These are phyloP conservation scores for Ogataea naganishii DNA, from an alignment of 805 yeast species.

Conservation along the genomic window DNA sequence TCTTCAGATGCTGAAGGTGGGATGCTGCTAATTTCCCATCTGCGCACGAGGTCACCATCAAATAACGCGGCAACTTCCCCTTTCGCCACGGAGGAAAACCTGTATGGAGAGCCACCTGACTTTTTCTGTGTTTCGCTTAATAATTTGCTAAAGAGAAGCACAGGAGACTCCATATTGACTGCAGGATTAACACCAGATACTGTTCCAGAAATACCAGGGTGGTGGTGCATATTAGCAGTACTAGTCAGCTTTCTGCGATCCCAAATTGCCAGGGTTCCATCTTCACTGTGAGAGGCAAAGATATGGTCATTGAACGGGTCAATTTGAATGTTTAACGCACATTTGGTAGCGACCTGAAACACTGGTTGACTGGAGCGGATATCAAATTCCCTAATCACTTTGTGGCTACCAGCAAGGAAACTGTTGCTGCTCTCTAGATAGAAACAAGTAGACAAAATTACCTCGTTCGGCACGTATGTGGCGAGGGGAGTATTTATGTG, in stretches of 20 bases:
- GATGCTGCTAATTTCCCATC: constrained; percentile 69
- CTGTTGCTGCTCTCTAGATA: constrained; percentile 45
- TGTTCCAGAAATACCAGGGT: too few species aligned
- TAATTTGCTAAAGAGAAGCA: constrained; percentile 51
- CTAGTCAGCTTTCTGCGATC: constrained; percentile 54
- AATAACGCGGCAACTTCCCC: constrained; percentile 77
- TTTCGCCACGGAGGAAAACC: constrained; percentile 54
- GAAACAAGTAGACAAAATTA: constrained; percentile 60
- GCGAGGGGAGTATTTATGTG: constrained; percentile 45
- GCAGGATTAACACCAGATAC: too few species aligned
- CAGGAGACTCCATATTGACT: constrained; percentile 39
- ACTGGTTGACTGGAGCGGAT: constrained; percentile 54
- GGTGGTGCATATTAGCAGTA: constrained; percentile 6
- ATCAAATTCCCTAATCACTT: constrained; percentile 72
- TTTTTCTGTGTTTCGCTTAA: constrained; percentile 52
- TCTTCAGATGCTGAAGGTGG: constrained; percentile 27
- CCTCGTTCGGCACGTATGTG: constrained; percentile 64
- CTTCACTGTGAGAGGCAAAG: constrained; percentile 74
- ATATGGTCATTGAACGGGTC: constrained; percentile 61
- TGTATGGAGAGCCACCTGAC: constrained; percentile 53
- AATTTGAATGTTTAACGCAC: constrained; percentile 56
- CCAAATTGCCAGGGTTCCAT: constrained; percentile 79
- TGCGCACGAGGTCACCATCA: constrained; percentile 65
- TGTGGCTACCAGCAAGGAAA: constrained; percentile 68
- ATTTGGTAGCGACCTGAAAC: constrained; percentile 68